Evolutionary conservation across 352 stramenopile species (phyloP).

Genomic region (Phytophthora melonis): DNA sequence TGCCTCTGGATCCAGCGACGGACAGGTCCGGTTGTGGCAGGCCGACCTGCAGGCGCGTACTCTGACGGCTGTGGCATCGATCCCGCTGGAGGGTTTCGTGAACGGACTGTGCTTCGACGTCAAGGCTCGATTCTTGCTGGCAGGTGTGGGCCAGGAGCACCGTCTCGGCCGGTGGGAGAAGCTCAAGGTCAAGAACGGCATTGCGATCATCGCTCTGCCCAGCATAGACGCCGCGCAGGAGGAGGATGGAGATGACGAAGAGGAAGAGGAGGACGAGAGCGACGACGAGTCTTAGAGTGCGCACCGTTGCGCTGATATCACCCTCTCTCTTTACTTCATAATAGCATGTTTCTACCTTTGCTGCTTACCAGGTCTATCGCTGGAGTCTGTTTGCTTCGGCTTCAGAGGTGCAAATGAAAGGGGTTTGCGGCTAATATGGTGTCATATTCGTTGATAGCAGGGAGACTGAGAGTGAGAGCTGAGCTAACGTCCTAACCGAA

Average conservation of each 20-base stretch:
- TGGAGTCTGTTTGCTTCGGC: neutral
- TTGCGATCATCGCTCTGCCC: slow-evolving; percentile 90
- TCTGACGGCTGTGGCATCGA: slow-evolving; percentile 71
- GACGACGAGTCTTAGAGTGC: slow-evolving; percentile 43
- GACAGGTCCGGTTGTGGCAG: slow-evolving; percentile 93
- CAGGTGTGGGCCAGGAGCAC: slow-evolving; percentile 93
- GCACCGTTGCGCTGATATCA: slow-evolving; percentile 18
- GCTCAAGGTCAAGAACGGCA: slow-evolving; percentile 90
- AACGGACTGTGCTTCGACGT: slow-evolving; percentile 79
- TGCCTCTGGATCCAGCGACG: slow-evolving; percentile 91
- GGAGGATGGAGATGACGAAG: slow-evolving; percentile 37
- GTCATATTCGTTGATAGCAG: slow-evolving; percentile 25
- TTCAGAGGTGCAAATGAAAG: neutral
- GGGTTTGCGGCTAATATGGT: slow-evolving; percentile 21
- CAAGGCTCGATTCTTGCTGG: slow-evolving; percentile 91
- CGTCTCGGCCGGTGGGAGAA: slow-evolving; percentile 93
- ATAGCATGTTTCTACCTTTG: slow-evolving; percentile 35
- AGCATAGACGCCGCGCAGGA: slow-evolving; percentile 53
- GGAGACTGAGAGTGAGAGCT: neutral
- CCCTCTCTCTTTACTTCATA: slow-evolving; percentile 16
- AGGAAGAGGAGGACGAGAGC: slow-evolving; percentile 42
- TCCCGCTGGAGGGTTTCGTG: slow-evolving; percentile 80
- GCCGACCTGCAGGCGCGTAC: slow-evolving; percentile 79
- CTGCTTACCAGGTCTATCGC: slow-evolving; percentile 3
- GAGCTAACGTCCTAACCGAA: slow-evolving; percentile 58